These are phyloP conservation scores for Aspergillus awamori DNA, from an alignment of 2,329 filamentous ascomycete genomes.

Conservation along the genomic window DNA sequence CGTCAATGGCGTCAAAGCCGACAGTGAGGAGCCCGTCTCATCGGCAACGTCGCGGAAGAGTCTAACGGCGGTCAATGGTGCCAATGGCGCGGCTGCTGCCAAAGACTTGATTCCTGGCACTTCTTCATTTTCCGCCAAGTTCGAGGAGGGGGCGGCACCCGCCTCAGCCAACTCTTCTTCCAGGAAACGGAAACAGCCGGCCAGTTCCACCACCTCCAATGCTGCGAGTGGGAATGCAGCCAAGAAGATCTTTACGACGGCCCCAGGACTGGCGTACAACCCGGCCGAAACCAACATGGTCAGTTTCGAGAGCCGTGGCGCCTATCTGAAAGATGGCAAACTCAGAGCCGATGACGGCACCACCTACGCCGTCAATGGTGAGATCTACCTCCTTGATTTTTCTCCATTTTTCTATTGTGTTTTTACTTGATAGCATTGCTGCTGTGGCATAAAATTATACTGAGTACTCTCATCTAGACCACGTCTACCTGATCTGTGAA, in stretches of 20 bases:
- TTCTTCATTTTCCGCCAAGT: constrained; percentile 59
- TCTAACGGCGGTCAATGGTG: constrained; percentile 39
- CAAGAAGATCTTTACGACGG: constrained; percentile 41
- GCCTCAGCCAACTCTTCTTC: constrained; percentile 44
- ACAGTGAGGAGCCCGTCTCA: constrained; percentile 43
- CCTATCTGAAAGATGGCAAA: constrained; percentile 71
- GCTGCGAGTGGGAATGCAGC: constrained; percentile 35
- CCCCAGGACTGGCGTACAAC: constrained; percentile 35
- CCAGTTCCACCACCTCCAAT: constrained; percentile 38
- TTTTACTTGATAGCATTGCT: no score
- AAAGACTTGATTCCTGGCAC: constrained; percentile 60
- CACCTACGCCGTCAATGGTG: constrained; percentile 81
- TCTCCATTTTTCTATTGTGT: constrained; percentile 7
- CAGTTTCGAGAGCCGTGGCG: constrained; percentile 75
- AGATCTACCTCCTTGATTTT: constrained; percentile 40
- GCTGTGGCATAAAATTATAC: no score
- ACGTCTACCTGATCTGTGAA: constrained; percentile 96
- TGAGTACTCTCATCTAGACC: constrained; percentile 49
- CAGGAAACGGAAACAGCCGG: constrained; percentile 83
- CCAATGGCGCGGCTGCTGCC: constrained; percentile 28
- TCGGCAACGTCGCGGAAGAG: constrained; percentile 44
- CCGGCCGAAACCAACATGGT: constrained; percentile 77
- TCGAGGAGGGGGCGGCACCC: constrained; percentile 32
- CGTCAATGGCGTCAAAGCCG: constrained; percentile 38
- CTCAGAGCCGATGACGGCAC: constrained; percentile 91